Percentiles rank a stretch among this genome's conserved stretches.
These are phyloP conservation scores for Suillus subluteus DNA, from an alignment of 768 basidiomycete genomes.

Conservation along the genomic window DNA sequence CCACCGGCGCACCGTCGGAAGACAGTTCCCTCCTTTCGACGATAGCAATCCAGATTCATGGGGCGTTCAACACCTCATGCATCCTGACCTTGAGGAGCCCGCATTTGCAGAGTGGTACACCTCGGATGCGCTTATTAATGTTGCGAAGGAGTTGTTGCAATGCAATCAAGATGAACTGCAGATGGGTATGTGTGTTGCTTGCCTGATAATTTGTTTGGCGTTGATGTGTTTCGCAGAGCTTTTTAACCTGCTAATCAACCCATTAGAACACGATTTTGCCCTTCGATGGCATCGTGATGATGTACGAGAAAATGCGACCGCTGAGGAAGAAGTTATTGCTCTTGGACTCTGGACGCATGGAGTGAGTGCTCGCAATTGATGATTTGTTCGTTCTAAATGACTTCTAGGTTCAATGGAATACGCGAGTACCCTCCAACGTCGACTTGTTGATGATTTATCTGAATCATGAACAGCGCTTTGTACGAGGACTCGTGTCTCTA, in stretches of 20 bases:
- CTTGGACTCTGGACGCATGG: conserved; percentile 67
- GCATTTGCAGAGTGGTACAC: conserved; percentile 73
- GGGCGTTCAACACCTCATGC: conserved; percentile 86
- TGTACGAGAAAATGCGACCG: conserved; percentile 56
- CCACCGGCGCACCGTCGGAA: conserved; percentile 71
- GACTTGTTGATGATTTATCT: neutral
- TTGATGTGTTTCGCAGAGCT: conserved; percentile 50
- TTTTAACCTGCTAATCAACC: conserved; percentile 79
- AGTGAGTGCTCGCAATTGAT: conserved; percentile 41
- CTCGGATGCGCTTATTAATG: conserved; percentile 48
- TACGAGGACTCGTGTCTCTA: conserved; percentile 71
- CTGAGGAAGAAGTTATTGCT: conserved; percentile 61
- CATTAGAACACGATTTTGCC: conserved; percentile 63
- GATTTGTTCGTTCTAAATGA: neutral
- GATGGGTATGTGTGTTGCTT: conserved; percentile 57
- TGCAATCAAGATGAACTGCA: conserved; percentile 66
- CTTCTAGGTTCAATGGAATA: conserved; percentile 77
- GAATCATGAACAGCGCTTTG: conserved; percentile 53
- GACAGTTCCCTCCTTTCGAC: conserved; percentile 77
- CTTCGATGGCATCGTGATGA: conserved; percentile 84
- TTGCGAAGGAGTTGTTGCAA: conserved; percentile 50
- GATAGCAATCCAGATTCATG: conserved; percentile 65
- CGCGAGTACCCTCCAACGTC: conserved; percentile 47
- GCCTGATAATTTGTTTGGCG: neutral
- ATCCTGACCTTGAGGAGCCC: conserved; percentile 65